Evolutionary conservation across 2,329 filamentous ascomycete genomes (phyloP).

Genomic region (Talaromyces sp.): DNA sequence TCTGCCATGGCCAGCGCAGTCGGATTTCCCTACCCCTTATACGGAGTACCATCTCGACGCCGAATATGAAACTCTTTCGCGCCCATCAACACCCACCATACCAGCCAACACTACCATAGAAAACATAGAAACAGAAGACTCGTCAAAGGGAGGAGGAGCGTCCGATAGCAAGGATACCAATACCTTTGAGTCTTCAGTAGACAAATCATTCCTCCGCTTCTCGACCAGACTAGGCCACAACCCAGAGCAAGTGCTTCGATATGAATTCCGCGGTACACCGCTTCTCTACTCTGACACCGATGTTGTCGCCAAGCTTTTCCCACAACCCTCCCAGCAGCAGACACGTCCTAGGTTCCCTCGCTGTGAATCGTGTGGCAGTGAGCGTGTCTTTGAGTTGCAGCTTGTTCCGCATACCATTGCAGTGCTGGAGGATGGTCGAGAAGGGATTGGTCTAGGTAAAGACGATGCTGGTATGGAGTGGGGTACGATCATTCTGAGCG

Average conservation of each 20-base stretch:
- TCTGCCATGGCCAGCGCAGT: slow-evolving; percentile 71
- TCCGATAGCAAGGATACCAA: slow-evolving; percentile 63
- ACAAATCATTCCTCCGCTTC: slow-evolving; percentile 74
- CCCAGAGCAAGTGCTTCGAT: slow-evolving; percentile 75
- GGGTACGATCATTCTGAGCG: slow-evolving; percentile 85
- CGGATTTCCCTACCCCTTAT: slow-evolving; percentile 65
- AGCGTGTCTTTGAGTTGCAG: slow-evolving; percentile 85
- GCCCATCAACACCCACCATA: slow-evolving; percentile 45
- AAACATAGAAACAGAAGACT: slow-evolving; percentile 32
- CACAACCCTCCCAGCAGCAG: neutral
- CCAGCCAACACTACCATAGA: slow-evolving; percentile 45
- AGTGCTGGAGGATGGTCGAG: slow-evolving; percentile 73
- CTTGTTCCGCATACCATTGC: slow-evolving; percentile 85
- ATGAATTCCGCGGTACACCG: slow-evolving; percentile 69
- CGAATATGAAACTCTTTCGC: slow-evolving; percentile 80
- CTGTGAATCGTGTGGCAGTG: slow-evolving; percentile 70
- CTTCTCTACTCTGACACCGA: slow-evolving; percentile 80
- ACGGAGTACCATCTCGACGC: slow-evolving; percentile 79
- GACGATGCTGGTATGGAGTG: slow-evolving; percentile 87
- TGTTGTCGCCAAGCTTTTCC: slow-evolving; percentile 63
- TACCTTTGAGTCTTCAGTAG: slow-evolving; percentile 70
- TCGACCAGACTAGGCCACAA: slow-evolving; percentile 74
- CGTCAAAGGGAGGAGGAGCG: slow-evolving; percentile 22
- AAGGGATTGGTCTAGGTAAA: slow-evolving; percentile 53
- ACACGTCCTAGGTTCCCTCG: slow-evolving; percentile 52